phyloP scores from a whole-genome alignment of 495 filamentous ascomycete species.

The Talaromyces adpressus region DNA sequence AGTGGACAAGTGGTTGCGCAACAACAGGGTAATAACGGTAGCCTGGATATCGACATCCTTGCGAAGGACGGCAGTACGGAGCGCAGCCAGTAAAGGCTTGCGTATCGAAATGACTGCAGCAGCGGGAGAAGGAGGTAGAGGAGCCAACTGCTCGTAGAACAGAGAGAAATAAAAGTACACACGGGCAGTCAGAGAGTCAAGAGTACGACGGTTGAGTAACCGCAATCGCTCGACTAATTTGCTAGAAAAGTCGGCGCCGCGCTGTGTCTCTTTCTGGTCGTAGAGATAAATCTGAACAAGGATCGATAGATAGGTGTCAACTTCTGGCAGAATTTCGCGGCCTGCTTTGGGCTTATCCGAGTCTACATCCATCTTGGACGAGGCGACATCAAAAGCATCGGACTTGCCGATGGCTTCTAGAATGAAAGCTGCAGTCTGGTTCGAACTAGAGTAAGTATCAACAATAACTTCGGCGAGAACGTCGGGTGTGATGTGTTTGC shows the following conservation, averaged over 20 bases:
- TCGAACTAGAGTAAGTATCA: slow-evolving; percentile 67
- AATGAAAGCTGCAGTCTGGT: slow-evolving; percentile 58
- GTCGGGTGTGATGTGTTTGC: slow-evolving; percentile 79
- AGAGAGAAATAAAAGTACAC: slow-evolving; percentile 97
- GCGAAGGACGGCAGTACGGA: slow-evolving; percentile 86
- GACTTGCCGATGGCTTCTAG: slow-evolving; percentile 60
- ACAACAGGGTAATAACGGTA: slow-evolving; percentile 85
- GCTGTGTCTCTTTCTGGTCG: slow-evolving; percentile 71
- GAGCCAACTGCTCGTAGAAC: slow-evolving; percentile 83
- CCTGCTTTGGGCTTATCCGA: slow-evolving; percentile 40
- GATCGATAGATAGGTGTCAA: slow-evolving; percentile 87
- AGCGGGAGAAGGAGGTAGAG: slow-evolving; percentile 77
- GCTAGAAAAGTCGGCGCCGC: slow-evolving; percentile 75
- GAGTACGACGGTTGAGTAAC: slow-evolving; percentile 80
- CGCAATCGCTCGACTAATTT: slow-evolving; percentile 78
- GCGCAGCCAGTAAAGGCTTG: slow-evolving; percentile 75
- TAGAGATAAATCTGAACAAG: slow-evolving; percentile 84
- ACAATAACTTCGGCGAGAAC: slow-evolving; percentile 73
- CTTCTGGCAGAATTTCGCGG: slow-evolving; percentile 79
- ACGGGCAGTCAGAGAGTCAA: slow-evolving; percentile 88
- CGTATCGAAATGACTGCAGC: slow-evolving; percentile 81
- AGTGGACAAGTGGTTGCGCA: slow-evolving; percentile 92
- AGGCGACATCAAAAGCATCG: slow-evolving; percentile 49
- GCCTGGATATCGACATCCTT: slow-evolving; percentile 96
- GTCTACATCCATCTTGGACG: slow-evolving; percentile 73